Evolutionary conservation across 768 basidiomycete species (phyloP), one percentile per base, ranked within the genome.

Genomic region (Rhodosporidiobolus odoratus): DNA sequence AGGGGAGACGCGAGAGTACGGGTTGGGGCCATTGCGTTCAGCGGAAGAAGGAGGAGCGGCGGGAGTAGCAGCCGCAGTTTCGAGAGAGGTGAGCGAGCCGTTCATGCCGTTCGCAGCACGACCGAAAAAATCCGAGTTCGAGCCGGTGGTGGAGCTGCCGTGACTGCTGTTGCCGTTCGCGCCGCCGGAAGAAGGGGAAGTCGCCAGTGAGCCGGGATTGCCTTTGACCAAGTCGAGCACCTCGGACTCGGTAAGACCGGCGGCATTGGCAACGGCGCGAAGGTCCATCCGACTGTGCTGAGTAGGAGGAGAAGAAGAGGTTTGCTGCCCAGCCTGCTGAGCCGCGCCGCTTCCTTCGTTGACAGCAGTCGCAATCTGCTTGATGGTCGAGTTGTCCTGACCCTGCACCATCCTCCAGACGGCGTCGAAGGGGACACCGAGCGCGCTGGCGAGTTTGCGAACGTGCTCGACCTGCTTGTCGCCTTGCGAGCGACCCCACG

Each of bases 401-500:
- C 71, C 76, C 58, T 76, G 75, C 6, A 77, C 76, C 75, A 77
- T 77, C 34, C 70, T 52, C 74, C 75, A 76, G 6, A 77, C 76
- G 15, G 66, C 68, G 50, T 77, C 76, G 40, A 77, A 76, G 23
- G 75, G 75, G 1, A 77, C 75, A 27, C 74, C 72, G 30, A 76
- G 68, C 21, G 76, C 75, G 48, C 50, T 61, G 23, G 76, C 75
- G 27, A 78, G 67, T 59, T 76, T 76, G 27, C 72, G 48, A 1
- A 77, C 77, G 59, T 76, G 76, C 62, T 76, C 76, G 66, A 75
- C 76, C 58, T 76, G 75, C 74, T 78, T 78, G 70, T 78, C 77
- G 52, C 73, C 67, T 63, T 94, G 92, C 80, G 89, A 91, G 57
- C 92, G 84, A 50, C 93, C 93, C 93, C 93, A 96, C 77, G 90